These are phyloP conservation scores for Vanrija pseudolonga DNA, from an alignment of 1,284 basidiomycete species.

Conservation along the genomic window DNA sequence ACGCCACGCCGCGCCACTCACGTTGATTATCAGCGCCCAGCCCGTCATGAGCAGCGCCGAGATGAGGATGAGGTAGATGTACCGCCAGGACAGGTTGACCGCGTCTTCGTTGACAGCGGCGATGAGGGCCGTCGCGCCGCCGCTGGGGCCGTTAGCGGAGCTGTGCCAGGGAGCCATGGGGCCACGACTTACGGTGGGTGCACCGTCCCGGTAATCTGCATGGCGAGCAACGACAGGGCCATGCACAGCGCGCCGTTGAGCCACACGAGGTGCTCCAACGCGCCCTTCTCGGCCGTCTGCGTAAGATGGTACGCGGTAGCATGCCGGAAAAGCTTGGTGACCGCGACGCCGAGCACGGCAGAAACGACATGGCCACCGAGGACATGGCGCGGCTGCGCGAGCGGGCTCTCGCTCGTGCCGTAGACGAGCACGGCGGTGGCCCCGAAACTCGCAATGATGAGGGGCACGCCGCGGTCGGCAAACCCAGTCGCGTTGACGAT, in stretches of 20 bases:
- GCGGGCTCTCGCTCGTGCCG: conserved; percentile 58
- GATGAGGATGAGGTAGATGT: conserved; percentile 59
- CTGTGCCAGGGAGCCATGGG: not conserved
- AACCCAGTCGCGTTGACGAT: conserved; percentile 54
- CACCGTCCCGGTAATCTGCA: conserved; percentile 59
- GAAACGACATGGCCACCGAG: conserved; percentile 60
- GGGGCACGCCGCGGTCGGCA: conserved; percentile 1
- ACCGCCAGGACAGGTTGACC: conserved; percentile 58
- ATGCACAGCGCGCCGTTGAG: conserved; percentile 58
- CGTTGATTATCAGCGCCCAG: conserved; percentile 57
- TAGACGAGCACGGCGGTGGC: conserved; percentile 61
- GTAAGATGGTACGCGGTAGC: conserved; percentile 47
- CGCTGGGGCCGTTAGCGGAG: conserved; percentile 28
- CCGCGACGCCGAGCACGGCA: conserved; percentile 55
- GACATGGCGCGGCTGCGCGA: conserved; percentile 61
- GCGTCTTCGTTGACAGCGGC: conserved; percentile 55
- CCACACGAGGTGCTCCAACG: conserved; percentile 52
- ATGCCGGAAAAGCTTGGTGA: conserved; percentile 59
- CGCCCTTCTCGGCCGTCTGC: conserved; percentile 1
- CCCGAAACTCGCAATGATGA: conserved; percentile 57
- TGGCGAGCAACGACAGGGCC: conserved; percentile 55
- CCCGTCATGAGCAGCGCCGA: conserved; percentile 55
- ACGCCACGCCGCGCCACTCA: not conserved
- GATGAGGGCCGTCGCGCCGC: conserved; percentile 55
- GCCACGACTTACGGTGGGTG: conserved; percentile 55